Percentiles rank a stretch among this genome's conserved stretches.
Evolutionary conservation across 176 grass and related monocot genomes (phyloP).

Genomic region (Tillandsia fasciculata): DNA sequence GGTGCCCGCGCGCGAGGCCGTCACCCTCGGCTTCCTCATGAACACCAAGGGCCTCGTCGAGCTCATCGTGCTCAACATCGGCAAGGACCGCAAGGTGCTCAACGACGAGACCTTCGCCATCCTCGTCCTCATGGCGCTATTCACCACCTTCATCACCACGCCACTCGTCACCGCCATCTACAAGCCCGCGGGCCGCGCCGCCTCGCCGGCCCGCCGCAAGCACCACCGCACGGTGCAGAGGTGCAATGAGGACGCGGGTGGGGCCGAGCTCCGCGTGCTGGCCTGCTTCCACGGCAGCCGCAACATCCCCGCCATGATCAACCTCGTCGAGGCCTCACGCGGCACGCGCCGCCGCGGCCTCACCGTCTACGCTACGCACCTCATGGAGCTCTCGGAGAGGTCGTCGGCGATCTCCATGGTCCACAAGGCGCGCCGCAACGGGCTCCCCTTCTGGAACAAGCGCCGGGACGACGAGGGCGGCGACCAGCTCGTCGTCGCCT

Average conservation of each 20-base stretch:
- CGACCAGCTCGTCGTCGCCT: conserved; percentile 28
- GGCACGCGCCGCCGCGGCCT: conserved; percentile 23
- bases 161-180: conserved; percentile 26
- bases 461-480: conserved; percentile 4
- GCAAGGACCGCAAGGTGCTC: conserved; percentile 39
- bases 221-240: conserved; percentile 21
- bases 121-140: conserved; percentile 36
- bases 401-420: conserved; percentile 34
- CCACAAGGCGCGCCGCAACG: conserved; percentile 33
- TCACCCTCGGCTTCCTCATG: conserved; percentile 35
- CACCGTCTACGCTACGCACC: conserved; percentile 30
- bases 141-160: conserved; percentile 43
- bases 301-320: conserved; percentile 32
- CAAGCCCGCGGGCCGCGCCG: conserved; percentile 26
- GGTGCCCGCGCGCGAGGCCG: conserved; percentile 19
- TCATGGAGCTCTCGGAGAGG: conserved; percentile 30
- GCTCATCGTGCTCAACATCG: conserved; percentile 37
- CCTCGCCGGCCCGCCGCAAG: neutral
- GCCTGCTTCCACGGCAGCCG: conserved; percentile 34
- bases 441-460: conserved; percentile 34
- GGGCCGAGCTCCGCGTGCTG: conserved; percentile 14
- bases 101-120: conserved; percentile 37
- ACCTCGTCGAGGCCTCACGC: conserved; percentile 28
- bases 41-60: conserved; percentile 42
- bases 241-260: conserved; percentile 3